A percentile compares a stretch with the other conserved stretches of the same genome.
Evolutionary conservation across 1,284 basidiomycete genomes (phyloP).

Genomic region (Tausonia pullulans): DNA sequence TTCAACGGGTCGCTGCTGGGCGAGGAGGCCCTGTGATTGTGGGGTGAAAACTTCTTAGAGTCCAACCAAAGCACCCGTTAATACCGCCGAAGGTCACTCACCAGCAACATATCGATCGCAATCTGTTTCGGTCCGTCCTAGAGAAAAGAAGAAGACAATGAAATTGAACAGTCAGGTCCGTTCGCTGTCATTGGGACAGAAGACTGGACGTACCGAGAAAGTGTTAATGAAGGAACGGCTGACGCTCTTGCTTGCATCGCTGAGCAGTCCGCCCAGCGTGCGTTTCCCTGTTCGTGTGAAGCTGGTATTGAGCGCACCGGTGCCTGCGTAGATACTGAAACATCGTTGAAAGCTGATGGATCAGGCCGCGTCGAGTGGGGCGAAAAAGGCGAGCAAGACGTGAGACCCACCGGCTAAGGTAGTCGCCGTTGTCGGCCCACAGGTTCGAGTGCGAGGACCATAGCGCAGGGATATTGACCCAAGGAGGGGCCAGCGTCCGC

Average conservation of each 20-base stretch:
- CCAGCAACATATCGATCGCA: conserved; percentile 90
- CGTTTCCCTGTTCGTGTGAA: conserved; percentile 90
- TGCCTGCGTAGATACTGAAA: conserved; percentile 81
- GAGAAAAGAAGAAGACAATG: too few relatives aligned
- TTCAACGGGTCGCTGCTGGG: conserved; percentile 70
- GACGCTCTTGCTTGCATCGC: conserved; percentile 94
- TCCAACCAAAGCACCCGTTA: background rate
- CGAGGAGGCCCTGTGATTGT: conserved; percentile 69
- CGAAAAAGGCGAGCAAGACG: conserved; percentile 23
- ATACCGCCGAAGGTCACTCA: conserved; percentile 33
- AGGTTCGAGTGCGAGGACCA: conserved; percentile 84
- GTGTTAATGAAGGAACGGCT: conserved; percentile 74
- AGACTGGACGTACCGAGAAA: conserved; percentile 47
- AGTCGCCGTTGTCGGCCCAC: conserved; percentile 95
- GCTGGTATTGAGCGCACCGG: conserved; percentile 88
- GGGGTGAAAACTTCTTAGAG: background rate
- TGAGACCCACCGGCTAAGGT: conserved; percentile 46
- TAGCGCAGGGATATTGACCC: conserved; percentile 38
- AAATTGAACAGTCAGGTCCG: too few relatives aligned
- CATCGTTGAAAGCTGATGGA: background rate
- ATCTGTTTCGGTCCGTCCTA: conserved; percentile 79
- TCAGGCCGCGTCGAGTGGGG: too few relatives aligned
- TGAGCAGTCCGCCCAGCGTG: conserved; percentile 79
- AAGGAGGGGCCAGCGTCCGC: conserved; percentile 21
- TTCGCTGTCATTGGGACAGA: too few relatives aligned